These are phyloP conservation scores for Suhomyces panamericanus DNA, from an alignment of 1,139 yeast genomes.

Conservation along the genomic window DNA sequence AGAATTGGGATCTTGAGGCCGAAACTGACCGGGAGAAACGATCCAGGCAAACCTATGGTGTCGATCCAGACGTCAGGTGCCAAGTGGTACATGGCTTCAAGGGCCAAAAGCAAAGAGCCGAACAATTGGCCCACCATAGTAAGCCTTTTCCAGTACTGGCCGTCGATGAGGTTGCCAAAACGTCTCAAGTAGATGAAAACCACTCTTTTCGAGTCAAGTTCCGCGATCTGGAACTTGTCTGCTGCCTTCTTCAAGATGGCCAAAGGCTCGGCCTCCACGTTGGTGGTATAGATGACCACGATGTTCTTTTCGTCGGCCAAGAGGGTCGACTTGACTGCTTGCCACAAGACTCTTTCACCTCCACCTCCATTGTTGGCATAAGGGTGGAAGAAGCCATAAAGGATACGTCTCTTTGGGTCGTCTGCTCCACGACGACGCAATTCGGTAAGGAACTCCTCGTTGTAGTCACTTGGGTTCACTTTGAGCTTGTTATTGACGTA, in stretches of 20 bases:
- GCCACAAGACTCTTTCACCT: slow-evolving; percentile 97
- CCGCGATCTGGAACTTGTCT: slow-evolving; percentile 60
- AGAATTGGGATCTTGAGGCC: slow-evolving; percentile 69
- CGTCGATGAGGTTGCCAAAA: slow-evolving; percentile 62
- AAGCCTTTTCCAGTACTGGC: slow-evolving; percentile 71
- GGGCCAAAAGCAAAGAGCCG: slow-evolving; percentile 68
- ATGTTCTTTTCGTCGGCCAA: slow-evolving; percentile 49
- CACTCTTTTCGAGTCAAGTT: slow-evolving; percentile 54
- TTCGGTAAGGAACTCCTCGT: slow-evolving; percentile 28
- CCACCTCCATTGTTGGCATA: slow-evolving; percentile 97
- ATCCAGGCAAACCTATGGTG: slow-evolving; percentile 91
- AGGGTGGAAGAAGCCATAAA: slow-evolving; percentile 93
- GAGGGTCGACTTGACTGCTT: slow-evolving; percentile 78
- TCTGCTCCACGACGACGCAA: slow-evolving; percentile 38
- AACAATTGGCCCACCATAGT: slow-evolving; percentile 86
- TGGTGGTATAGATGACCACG: slow-evolving; percentile 80
- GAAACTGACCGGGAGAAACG: slow-evolving; percentile 59
- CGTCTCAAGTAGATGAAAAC: slow-evolving; percentile 70
- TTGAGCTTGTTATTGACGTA: slow-evolving; percentile 41
- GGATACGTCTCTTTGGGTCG: slow-evolving; percentile 41
- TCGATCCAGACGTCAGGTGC: slow-evolving; percentile 93
- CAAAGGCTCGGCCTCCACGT: slow-evolving; percentile 51
- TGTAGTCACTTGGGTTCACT: slow-evolving; percentile 32
- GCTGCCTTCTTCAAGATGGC: slow-evolving; percentile 59
- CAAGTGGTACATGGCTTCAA: slow-evolving; percentile 68